Base-by-base conservation (phyloP, 495 filamentous ascomycete genomes). In the Lepraria neglecta region DNA sequence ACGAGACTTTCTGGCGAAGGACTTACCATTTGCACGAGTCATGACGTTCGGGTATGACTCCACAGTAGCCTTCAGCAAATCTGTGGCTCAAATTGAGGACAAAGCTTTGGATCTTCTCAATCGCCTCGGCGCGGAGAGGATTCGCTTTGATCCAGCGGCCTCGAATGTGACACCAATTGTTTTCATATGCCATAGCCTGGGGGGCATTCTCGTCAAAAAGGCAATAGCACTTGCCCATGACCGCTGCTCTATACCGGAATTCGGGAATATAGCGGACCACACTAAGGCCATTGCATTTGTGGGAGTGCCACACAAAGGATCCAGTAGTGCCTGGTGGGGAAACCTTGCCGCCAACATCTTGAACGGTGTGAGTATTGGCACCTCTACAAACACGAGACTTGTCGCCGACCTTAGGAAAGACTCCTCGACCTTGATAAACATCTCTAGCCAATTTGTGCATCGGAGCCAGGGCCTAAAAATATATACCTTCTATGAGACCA, bases 131-230 rank as follows among this genome's bases (percentile, higher is more conserved):
- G 43, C 30, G n/a, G 17, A 58, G 28, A 24, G 56, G 33, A 15
- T 9, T 47, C 6, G 12, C 12, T 66, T 19, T 7, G n/a, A 19
- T n/a, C 17, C 17, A 7, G 6, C 17, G 9, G 1, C 24, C 27
- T n/a, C 33, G 45, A 31, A 45, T 3, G 48, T 38, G 38, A n/a
- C 67, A 24, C 69, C 70, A 12, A 53, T 72, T 21, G 45, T 76
- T 10, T 76, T 75, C 62, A 51, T 76, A 38, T 71, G 69, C 44
- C 73, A 76, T 59, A 76, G 73, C 56, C 50, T 75, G 2, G 74
- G 73, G 17, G 73, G 74, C 0, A 72, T 76, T 40, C 63, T 75
- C 0, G 64, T 71, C 59, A 75, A 75, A 58, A 71, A 74, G 54
- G 68, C 68, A 21, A 40, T 69, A 57, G 71, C 63, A 7, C 27